Percentiles rank a stretch among this genome's conserved stretches.
These are phyloP conservation scores for Russula sp. DNA, from an alignment of 768 basidiomycete genomes.

Conservation along the genomic window DNA sequence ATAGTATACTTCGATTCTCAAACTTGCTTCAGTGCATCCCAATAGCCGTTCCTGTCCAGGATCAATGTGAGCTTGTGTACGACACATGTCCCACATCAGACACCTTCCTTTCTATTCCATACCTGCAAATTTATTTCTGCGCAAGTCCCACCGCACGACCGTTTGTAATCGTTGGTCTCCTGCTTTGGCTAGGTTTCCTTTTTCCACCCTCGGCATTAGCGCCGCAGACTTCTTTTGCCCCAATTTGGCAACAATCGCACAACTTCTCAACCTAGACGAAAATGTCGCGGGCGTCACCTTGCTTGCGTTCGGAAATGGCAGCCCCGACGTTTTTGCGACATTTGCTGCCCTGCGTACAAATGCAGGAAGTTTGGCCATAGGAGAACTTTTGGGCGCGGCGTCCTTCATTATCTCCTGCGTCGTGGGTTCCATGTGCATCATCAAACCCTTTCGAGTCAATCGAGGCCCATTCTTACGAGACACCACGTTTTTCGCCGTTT, in stretches of 20 bases:
- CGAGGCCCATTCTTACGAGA: constrained; percentile 84
- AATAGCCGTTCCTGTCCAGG: constrained; percentile 46
- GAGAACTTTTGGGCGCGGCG: constrained; percentile 93
- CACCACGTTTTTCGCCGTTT: constrained; percentile 88
- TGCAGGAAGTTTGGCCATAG: constrained; percentile 88
- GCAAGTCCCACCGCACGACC: constrained; percentile 54
- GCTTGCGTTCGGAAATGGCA: constrained; percentile 95
- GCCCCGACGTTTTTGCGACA: constrained; percentile 94
- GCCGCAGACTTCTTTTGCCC: constrained; percentile 98
- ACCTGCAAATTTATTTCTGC: constrained; percentile 72
- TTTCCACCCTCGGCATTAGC: constrained; percentile 92
- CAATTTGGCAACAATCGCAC: constrained; percentile 87
- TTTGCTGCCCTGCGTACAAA: constrained; percentile 86
- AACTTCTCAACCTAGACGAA: constrained; percentile 83
- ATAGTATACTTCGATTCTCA: background rate
- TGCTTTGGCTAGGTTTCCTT: constrained; percentile 89
- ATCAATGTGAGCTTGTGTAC: constrained; percentile 66
- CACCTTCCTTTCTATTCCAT: constrained; percentile 69
- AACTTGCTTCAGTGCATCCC: constrained; percentile 58
- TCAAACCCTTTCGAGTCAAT: constrained; percentile 88
- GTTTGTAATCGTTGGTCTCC: constrained; percentile 55
- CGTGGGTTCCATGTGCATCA: constrained; percentile 96
- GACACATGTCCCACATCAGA: constrained; percentile 53
- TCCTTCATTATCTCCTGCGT: constrained; percentile 96
- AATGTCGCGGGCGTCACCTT: constrained; percentile 96